phyloP scores from a whole-genome alignment of 2,329 filamentous ascomycete genomes.

The Rutstroemia sydowiana region DNA sequence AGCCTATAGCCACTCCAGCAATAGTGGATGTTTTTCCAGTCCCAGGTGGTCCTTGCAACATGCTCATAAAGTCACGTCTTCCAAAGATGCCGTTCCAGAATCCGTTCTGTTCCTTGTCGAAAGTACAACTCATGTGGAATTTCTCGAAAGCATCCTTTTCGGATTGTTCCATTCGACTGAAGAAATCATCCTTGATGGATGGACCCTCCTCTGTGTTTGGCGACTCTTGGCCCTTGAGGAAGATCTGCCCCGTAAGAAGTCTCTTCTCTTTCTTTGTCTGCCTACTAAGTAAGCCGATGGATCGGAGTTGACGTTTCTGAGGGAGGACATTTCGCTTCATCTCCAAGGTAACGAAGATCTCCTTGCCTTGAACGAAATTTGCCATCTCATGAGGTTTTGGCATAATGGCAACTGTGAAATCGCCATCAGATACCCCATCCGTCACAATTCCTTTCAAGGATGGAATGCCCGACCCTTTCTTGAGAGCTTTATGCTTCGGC shows the following conservation, averaged over 20 bases:
- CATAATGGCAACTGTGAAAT: no score
- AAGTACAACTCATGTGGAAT: background rate
- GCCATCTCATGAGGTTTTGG: no score
- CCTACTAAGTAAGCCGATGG: background rate
- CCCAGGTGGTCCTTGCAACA: conserved; percentile 12
- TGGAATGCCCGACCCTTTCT: no score
- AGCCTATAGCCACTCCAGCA: background rate
- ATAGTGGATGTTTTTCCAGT: conserved; percentile 12
- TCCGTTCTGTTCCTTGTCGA: background rate
- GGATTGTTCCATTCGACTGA: background rate
- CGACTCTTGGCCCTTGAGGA: background rate
- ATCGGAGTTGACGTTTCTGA: background rate
- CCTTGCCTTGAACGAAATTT: no score
- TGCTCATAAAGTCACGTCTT: background rate
- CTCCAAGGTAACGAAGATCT: background rate
- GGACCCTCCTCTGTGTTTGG: background rate
- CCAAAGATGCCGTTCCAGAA: no score
- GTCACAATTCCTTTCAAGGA: no score
- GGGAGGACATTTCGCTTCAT: conserved; percentile 2
- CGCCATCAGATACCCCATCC: no score
- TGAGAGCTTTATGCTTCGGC: background rate
- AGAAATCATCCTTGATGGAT: background rate
- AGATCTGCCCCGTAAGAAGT: background rate
- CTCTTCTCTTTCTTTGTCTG: background rate
- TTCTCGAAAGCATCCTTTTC: background rate